phyloP scores from a whole-genome alignment of 176 grass and related monocot genomes.

The maize (Zea mays) region DNA sequence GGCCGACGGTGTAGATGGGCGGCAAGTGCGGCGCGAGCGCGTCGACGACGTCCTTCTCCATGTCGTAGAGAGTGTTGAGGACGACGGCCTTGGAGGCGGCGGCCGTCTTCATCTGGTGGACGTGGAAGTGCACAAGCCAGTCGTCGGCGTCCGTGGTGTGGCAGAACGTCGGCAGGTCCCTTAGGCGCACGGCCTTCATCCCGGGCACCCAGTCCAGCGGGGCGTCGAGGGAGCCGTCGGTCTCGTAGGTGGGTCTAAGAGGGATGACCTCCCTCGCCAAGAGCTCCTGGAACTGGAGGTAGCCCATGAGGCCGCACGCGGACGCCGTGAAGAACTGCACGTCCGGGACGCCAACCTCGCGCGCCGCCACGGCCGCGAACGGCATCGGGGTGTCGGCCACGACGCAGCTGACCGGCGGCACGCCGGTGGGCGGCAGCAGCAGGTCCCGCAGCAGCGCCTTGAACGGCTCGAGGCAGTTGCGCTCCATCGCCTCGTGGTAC shows the following conservation, averaged over 20 bases:
- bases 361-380: constrained; percentile 32
- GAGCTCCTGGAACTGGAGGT: constrained; percentile 41
- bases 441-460: neutral
- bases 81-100: constrained; percentile 32
- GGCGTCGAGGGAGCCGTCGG: constrained; percentile 41
- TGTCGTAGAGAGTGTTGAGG: constrained; percentile 51
- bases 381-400: constrained; percentile 46
- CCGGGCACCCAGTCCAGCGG: constrained; percentile 49
- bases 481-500: neutral
- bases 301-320: constrained; percentile 29
- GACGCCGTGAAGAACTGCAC: constrained; percentile 54
- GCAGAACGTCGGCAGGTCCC: constrained; percentile 48
- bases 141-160: constrained; percentile 32
- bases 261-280: constrained; percentile 23
- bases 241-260: neutral
- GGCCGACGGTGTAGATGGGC: constrained; percentile 50
- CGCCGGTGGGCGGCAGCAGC: neutral
- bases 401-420: constrained; percentile 28
- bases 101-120: constrained; percentile 30
- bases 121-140: neutral
- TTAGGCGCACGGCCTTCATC: constrained; percentile 38
- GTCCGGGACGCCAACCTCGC: constrained; percentile 39
- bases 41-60: constrained; percentile 47
- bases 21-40: constrained; percentile 35
- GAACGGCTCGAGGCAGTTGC: constrained; percentile 43